These are phyloP conservation scores for Globisporangium iwayamae DNA, from an alignment of 352 stramenopile genomes.

Conservation along the genomic window DNA sequence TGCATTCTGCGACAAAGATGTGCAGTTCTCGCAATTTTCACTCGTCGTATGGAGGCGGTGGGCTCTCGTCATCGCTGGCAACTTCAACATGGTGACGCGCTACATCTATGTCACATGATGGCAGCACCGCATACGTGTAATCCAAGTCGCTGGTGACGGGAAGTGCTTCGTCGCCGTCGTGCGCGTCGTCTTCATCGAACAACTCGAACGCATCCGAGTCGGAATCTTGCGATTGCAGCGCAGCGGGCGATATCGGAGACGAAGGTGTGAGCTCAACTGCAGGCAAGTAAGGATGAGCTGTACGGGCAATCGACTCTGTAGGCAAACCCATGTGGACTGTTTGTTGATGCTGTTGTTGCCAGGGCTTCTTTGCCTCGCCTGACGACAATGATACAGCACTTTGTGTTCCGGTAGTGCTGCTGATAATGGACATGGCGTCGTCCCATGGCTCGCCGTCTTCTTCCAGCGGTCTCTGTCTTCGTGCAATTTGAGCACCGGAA, in stretches of 20 bases:
- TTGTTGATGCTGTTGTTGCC: neutral
- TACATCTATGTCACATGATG: neutral
- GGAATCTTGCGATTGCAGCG: neutral
- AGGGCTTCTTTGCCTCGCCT: neutral
- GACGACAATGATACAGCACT: neutral
- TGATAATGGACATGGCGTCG: neutral
- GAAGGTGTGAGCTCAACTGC: neutral
- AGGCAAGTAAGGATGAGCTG: neutral
- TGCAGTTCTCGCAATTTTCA: neutral
- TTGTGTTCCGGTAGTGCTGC: neutral
- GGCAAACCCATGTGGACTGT: neutral
- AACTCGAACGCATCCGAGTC: conserved; percentile 9
- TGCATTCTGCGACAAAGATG: conserved; percentile 6
- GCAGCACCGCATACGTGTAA: neutral
- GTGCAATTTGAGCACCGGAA: neutral
- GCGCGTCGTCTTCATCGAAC: conserved; percentile 7
- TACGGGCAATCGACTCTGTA: neutral
- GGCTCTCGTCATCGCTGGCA: neutral
- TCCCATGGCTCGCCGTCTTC: neutral
- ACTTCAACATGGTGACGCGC: conserved; percentile 4
- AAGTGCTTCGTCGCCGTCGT: neutral
- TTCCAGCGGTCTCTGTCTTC: neutral
- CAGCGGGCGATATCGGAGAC: too few relatives aligned
- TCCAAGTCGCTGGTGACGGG: neutral
- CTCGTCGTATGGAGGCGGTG: neutral